Base-by-base conservation (phyloP, 495 filamentous ascomycete genomes). In the Pseudevernia furfuracea region DNA sequence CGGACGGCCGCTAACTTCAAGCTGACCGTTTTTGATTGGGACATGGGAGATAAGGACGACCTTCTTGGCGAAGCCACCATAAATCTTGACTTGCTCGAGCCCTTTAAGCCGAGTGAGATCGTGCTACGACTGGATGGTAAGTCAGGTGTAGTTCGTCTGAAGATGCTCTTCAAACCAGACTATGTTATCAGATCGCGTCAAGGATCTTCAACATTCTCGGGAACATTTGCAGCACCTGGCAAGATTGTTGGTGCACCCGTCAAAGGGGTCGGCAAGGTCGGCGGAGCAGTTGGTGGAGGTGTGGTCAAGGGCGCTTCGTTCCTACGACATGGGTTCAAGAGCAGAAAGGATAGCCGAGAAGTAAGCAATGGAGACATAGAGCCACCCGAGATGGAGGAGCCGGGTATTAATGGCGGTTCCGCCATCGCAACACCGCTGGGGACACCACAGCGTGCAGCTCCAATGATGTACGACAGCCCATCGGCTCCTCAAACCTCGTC, bases 221-320 rank as follows among this genome's bases (percentile, higher is more conserved):
- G 94, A 19, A 97, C 92, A 1, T 96, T 98, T 71, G 85, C 88
- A 8, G 80, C 87, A 7, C 91, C 94, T n/a, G 90, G 91, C 37
- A 96, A 92, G 77, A 88, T 97, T 59, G 88, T 97, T 60, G 92
- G 91, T 32, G 93, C 89, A 15, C 94, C 94, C 15, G 84, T 97
- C 71, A 97, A 97, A 78, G 93, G 92, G 37, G 90, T 89, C 36
- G 87, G 84, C 56, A 86, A 88, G 49, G 87, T 90, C 53, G 86
- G 80, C 28, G 84, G 83, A 14, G 78, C 79, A 49, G 85, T 89
- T 25, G 91, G 87, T 11, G 87, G 89, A 66, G 87, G 89, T 60
- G 89, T 97, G 57, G 84, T 87, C 66, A 94, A 91, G 72, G 94
- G 91, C 37, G 93, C 91, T 6, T 90, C 89, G 7, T 93, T 94